Conservation (phyloP, 176 grass and related monocot species). For the Hsuehochloa calcarea region DNA sequence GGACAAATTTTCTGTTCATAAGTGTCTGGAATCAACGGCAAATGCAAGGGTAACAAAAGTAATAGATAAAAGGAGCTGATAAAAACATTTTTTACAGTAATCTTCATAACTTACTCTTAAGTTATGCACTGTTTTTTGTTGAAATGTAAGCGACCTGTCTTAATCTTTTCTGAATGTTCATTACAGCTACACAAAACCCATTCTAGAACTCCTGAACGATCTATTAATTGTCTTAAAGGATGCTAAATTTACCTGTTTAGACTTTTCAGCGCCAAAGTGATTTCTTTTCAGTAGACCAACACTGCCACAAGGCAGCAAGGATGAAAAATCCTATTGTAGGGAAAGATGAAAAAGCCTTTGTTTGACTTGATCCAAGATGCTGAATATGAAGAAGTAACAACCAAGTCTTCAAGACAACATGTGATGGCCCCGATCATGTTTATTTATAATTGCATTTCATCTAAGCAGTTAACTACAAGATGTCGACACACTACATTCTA, state of each 20-base stretch:
- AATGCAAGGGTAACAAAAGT: neutral
- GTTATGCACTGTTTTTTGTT: neutral
- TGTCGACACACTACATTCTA: neutral
- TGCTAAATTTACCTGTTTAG: neutral
- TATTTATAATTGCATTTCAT: neutral
- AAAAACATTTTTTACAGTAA: neutral
- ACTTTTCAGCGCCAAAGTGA: neutral
- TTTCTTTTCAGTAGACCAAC: neutral
- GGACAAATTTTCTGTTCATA: constrained; percentile 25
- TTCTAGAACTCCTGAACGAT: neutral
- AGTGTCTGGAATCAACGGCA: constrained; percentile 29
- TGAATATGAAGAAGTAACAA: constrained; percentile 20
- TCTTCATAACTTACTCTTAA: neutral
- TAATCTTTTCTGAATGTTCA: neutral
- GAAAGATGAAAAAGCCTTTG: neutral
- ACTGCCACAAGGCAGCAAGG: neutral
- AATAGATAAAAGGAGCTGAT: neutral
- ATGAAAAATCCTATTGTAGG: neutral
- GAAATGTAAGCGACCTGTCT: neutral
- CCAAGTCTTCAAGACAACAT: constrained; percentile 5
- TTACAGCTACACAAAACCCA: neutral
- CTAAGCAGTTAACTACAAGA: neutral
- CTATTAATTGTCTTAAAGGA: neutral
- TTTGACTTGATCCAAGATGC: constrained; percentile 28
- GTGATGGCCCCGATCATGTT: constrained; percentile 1